Base-by-base conservation (phyloP, 495 filamentous ascomycete genomes). In the Xylaria bambusicola region DNA sequence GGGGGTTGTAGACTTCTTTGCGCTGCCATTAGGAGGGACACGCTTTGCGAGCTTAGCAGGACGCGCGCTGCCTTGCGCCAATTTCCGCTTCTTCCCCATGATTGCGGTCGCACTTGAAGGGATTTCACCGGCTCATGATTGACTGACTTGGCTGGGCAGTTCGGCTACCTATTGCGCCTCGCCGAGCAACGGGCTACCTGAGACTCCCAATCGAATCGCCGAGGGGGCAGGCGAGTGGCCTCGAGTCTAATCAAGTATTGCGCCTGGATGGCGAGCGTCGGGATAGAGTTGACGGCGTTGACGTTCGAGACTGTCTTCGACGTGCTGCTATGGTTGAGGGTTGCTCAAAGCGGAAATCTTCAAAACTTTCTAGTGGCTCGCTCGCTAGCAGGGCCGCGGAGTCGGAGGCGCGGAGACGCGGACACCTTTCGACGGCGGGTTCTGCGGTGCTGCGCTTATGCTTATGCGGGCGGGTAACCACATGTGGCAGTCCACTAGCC, bases 71-170 rank as follows among this genome's bases (percentile, higher is more conserved):
- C 51, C 57, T 27, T 64, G 71, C 53, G 48, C 51, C 27, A 71
- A 50, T 53, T 73, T 73, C 56, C 71, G 66, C 60, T 68, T 70
- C 64, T 75, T 75, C 60, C 66, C 68, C 73, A 75, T 75, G 40
- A 56, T 64, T 45, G 44, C 47, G 58, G 48, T 41, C 33, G 45
- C 38, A 15, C 6, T 38, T 15, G 26, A 54, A 40, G 56, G 20
- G 51, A 47, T 52, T 55, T 59, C 47, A 62, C 41, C 52, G 46
- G 67, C 58, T 58, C 62, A 69, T 66, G 57, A 29, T 62, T 46
- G 54, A n/a, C n/a, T n/a, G n/a, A n/a, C n/a, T n/a, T n/a, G 41
- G 50, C 35, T 46, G 7, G 50, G 50, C 21, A 10, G 50, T 13
- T 44, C 15, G 2, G n/a, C 18, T 36, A 35, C 15, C 27, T 36